phyloP scores from a whole-genome alignment of 164 flowering plant genomes.

The Malania oleifera region DNA sequence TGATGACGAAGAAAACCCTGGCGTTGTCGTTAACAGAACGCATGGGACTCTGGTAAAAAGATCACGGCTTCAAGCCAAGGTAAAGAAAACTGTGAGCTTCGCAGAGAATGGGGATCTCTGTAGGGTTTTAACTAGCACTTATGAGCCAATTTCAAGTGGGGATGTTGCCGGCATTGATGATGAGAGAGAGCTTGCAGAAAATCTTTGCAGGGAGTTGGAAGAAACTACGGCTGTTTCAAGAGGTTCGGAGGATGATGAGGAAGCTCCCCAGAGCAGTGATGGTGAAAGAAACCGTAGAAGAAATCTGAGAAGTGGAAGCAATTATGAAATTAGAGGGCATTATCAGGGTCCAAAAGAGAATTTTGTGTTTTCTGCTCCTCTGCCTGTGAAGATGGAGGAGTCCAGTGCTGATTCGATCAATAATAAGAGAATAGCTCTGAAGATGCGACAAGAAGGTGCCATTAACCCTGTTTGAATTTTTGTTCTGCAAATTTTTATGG shows the following conservation, averaged over 20 bases:
- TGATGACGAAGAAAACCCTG: constrained; percentile 27
- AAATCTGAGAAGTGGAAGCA: constrained; percentile 12
- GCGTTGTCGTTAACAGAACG: constrained; percentile 7
- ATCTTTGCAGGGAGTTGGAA: constrained; percentile 15
- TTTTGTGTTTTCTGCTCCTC: constrained; percentile 47
- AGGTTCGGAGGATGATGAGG: constrained; percentile 19
- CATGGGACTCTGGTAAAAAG: constrained; percentile 23
- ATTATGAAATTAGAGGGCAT: constrained; percentile 13
- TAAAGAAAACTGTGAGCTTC: constrained; percentile 48
- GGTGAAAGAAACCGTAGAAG: constrained; percentile 23
- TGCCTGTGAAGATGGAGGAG: constrained; percentile 74
- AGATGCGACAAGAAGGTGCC: constrained; percentile 10
- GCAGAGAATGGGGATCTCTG: constrained; percentile 43
- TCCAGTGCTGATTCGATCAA: constrained; percentile 31
- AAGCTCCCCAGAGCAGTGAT: constrained; percentile 31
- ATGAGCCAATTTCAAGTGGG: constrained; percentile 15
- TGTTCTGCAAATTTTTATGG: not conserved
- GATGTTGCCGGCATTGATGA: constrained; percentile 19
- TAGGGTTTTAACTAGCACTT: constrained; percentile 13
- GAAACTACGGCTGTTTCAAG: constrained; percentile 21
- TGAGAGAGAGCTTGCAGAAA: constrained; percentile 20
- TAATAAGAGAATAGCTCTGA: constrained; percentile 21
- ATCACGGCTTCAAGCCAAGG: constrained; percentile 21
- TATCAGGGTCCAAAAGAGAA: constrained; percentile 20
- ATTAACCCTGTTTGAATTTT: not conserved